Base-by-base conservation (phyloP, 441 rosid genomes). In the Macaranga tanarius region DNA sequence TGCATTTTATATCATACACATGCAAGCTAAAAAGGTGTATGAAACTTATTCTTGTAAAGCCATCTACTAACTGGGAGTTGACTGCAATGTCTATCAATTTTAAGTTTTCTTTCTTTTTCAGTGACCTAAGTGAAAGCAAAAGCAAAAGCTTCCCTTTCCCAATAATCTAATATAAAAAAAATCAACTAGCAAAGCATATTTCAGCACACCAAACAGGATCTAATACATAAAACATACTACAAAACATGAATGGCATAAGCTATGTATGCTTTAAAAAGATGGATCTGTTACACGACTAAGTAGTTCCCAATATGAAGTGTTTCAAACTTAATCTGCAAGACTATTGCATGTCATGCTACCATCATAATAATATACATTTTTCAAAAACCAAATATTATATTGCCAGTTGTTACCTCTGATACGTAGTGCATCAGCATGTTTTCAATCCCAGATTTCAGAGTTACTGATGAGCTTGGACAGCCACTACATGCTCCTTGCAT, bases 401-500 rank as follows among this genome's bases (percentile, higher is more conserved):
- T 62, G 38, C 28, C 62, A 69, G 16, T 71, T 34, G 71, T 84
- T 89, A 95, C 99, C 91, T 95, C 99, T 7, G 97, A 88, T 50
- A 95, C 89, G 75, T 95, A 95, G 82, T 92, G 98, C 99, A 95
- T 95, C 74, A 95, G 83, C 98, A 95, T 95, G 83, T 91, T 95
- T 71, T 95, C 95, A 47, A 95, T 95, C 70, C 98, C 97, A 70
- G 98, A 95, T 85, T 95, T 95, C 84, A 95, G 77, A 57, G 99
- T 95, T 76, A 95, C 98, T 26, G 99, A 88, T 68, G 98, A 95
- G 81, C 98, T 95, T 34, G 98, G 98, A 83, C 98, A 95, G 73
- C 99, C 99, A 58, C 97, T 95, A 81, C 99, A 95, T 51, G 98
- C 98, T 81, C 98, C 97, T 86, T 95, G 98, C 99, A 95, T 92